Percentiles rank a stretch among this genome's conserved stretches.
Evolutionary conservation across 2,329 filamentous ascomycete genomes (phyloP).

Genomic region (Trematosphaeria pertusa): DNA sequence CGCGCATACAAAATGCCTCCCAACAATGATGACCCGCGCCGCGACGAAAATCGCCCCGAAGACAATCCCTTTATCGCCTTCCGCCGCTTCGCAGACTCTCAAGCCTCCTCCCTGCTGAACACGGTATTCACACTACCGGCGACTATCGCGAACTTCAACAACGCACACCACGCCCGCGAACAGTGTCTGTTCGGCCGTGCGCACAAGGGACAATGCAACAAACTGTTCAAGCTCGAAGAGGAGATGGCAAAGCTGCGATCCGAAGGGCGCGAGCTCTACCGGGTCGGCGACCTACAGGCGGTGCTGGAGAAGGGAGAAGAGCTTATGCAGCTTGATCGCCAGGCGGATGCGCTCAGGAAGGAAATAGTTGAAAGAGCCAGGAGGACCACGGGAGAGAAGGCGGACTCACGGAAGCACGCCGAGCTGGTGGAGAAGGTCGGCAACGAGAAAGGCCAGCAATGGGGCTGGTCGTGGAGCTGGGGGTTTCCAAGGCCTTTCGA

Average conservation of each 20-base stretch:
- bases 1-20: slow-evolving; percentile 29
- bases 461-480: slow-evolving; percentile 46
- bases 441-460: slow-evolving; percentile 41
- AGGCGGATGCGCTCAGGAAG: slow-evolving; percentile 34
- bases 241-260: slow-evolving; percentile 27
- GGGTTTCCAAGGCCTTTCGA: slow-evolving; percentile 39
- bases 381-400: slow-evolving; percentile 1
- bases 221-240: slow-evolving; percentile 31
- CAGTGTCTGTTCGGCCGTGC: slow-evolving; percentile 43
- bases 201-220: slow-evolving; percentile 33
- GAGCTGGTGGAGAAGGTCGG: slow-evolving; percentile 36
- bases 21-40: slow-evolving; percentile 25
- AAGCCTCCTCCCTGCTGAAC: slow-evolving; percentile 62
- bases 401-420: slow-evolving; percentile 13
- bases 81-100: slow-evolving; percentile 66
- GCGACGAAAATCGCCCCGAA: slow-evolving; percentile 26
- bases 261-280: slow-evolving; percentile 34
- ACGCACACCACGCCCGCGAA: slow-evolving; percentile 37
- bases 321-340: slow-evolving; percentile 31
- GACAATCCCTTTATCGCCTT: slow-evolving; percentile 66
- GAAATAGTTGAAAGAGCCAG: slow-evolving; percentile 26
- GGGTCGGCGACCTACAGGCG: slow-evolving; percentile 33
- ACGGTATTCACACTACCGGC: slow-evolving; percentile 54
- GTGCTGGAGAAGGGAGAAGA: slow-evolving; percentile 43
- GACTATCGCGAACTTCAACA: slow-evolving; percentile 39